Conservation (phyloP, 129 eudicot species). For the Flaveria bidentis region DNA sequence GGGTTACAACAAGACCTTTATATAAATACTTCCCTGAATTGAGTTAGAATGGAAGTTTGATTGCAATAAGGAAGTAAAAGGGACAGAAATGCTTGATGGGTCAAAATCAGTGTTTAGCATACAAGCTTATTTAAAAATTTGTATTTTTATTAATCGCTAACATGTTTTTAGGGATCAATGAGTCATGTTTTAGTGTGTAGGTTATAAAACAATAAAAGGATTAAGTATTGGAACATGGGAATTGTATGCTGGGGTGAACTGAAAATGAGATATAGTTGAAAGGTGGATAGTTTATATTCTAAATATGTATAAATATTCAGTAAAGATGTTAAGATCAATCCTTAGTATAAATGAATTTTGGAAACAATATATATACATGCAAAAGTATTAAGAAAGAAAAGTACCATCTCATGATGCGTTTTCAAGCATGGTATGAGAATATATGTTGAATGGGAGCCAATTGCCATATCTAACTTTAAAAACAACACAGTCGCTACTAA, state of each 20-base stretch:
- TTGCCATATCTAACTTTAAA: neutral
- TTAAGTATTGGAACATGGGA: constrained; percentile 1
- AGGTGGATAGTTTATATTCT: neutral
- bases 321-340: neutral
- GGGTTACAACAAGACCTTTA: neutral
- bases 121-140: neutral
- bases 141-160: neutral
- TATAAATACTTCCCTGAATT: neutral
- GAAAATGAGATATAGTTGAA: neutral
- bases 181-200: neutral
- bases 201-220: neutral
- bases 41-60: neutral
- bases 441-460: neutral
- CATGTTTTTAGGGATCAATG: constrained; percentile 7
- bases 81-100: neutral
- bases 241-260: neutral
- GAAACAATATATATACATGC: constrained; percentile 7
- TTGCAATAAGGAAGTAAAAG: neutral
- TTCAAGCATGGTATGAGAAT: neutral
- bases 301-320: neutral
- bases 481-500: neutral
- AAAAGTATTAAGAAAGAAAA: constrained; percentile 11
- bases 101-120: neutral
- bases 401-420: neutral
- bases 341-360: neutral